These are phyloP conservation scores for Scheffersomyces insectosa DNA, from an alignment of 1,139 yeast genomes.

Conservation along the genomic window DNA sequence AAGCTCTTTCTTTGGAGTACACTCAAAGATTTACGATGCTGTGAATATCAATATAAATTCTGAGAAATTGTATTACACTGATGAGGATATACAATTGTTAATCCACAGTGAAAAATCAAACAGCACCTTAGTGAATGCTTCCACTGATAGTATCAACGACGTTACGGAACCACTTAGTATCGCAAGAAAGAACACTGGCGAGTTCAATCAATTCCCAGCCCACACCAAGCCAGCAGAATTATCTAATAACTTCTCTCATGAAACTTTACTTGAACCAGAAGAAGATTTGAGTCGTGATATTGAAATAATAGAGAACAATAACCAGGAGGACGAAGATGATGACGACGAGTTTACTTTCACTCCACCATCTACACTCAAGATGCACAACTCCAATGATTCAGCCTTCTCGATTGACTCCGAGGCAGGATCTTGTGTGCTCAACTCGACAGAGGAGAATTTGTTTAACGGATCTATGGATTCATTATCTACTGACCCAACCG, in stretches of 20 bases:
- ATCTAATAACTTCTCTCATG: slow-evolving; percentile 15
- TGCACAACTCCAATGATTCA: slow-evolving; percentile 9
- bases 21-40: slow-evolving; percentile 42
- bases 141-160: slow-evolving; percentile 10
- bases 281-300: slow-evolving; percentile 2
- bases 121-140: slow-evolving; percentile 28
- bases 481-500: slow-evolving; percentile 16
- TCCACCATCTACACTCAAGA: slow-evolving; percentile 3
- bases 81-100: slow-evolving; percentile 33
- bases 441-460: slow-evolving; percentile 7
- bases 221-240: not conserved
- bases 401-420: slow-evolving; percentile 15
- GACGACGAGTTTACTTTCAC: slow-evolving; percentile 6
- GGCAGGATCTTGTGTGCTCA: slow-evolving; percentile 13
- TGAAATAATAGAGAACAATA: slow-evolving; percentile 1
- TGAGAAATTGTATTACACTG: slow-evolving; percentile 33
- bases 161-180: slow-evolving; percentile 24
- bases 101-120: slow-evolving; percentile 18
- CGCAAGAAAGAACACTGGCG: slow-evolving; percentile 7
- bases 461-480: slow-evolving; percentile 24
- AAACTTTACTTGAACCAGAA: slow-evolving; percentile 15
- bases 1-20: slow-evolving; percentile 56
- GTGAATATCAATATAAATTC: slow-evolving; percentile 21
- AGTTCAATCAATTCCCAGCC: not conserved
- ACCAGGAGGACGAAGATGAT: slow-evolving; percentile 2